Conservation (phyloP, 179 eudicot species). For the Actinidia arguta region DNA sequence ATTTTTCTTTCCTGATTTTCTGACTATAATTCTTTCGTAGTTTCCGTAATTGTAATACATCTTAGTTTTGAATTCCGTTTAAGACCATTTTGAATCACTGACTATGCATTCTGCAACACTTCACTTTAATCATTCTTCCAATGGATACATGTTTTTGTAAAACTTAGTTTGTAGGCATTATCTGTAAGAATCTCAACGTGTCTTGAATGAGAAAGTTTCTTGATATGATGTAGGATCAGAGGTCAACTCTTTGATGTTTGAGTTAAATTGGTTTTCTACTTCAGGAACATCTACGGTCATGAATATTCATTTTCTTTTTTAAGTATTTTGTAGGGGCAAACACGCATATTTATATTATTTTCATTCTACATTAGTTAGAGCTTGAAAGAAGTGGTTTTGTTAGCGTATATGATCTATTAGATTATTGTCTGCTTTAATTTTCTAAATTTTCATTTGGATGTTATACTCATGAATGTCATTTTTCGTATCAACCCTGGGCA, state of each 20-base stretch:
- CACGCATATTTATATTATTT: background rate
- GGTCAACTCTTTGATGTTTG: background rate
- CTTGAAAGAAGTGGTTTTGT: background rate
- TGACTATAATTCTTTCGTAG: background rate
- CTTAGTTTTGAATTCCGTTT: background rate
- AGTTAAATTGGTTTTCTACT: background rate
- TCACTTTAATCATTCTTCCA: background rate
- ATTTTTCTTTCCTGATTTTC: background rate
- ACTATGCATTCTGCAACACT: background rate
- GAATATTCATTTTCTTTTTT: too few species aligned
- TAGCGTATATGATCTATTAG: background rate
- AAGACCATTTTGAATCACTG: background rate
- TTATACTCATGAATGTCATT: background rate
- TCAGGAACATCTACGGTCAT: background rate
- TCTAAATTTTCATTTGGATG: background rate
- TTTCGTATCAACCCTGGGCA: slow-evolving; percentile 31
- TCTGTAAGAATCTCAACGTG: background rate
- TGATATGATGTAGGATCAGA: background rate
- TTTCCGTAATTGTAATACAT: background rate
- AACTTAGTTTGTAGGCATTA: background rate
- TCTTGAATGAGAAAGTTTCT: background rate
- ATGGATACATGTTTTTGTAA: background rate
- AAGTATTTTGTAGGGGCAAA: background rate
- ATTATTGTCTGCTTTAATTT: background rate
- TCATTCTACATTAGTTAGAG: background rate